Conservation (phyloP, 2,329 filamentous ascomycete genomes). For the Aspergillus texensis region DNA sequence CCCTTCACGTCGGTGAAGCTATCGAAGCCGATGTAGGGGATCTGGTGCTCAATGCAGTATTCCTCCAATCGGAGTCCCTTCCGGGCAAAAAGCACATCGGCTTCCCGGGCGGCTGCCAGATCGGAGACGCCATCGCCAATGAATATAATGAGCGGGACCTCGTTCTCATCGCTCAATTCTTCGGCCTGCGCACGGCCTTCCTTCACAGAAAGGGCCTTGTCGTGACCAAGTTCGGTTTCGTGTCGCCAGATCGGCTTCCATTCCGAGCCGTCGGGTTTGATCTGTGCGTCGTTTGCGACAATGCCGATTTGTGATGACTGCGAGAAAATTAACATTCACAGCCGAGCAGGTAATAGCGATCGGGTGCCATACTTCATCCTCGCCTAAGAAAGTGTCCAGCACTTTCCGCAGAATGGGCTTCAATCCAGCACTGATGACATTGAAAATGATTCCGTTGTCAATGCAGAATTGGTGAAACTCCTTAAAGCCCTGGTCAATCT, state of each 20-base stretch:
- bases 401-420: constrained; percentile 66
- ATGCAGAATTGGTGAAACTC: constrained; percentile 68
- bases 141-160: constrained; percentile 68
- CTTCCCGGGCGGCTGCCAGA: constrained; percentile 65
- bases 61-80: constrained; percentile 67
- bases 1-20: constrained; percentile 67
- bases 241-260: constrained; percentile 72
- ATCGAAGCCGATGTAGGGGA: constrained; percentile 65
- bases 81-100: constrained; percentile 69
- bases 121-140: constrained; percentile 72
- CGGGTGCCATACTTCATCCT: constrained; percentile 48
- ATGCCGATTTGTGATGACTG: constrained; percentile 63
- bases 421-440: constrained; percentile 69
- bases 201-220: constrained; percentile 67
- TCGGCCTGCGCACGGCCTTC: constrained; percentile 61
- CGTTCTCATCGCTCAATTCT: constrained; percentile 60
- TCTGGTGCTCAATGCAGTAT: constrained; percentile 65
- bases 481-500: constrained; percentile 66
- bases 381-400: constrained; percentile 66
- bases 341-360: neutral
- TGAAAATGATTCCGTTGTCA: constrained; percentile 66
- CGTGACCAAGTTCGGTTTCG: constrained; percentile 66
- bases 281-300: constrained; percentile 67
- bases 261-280: constrained; percentile 58
- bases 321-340: neutral